Conservation (phyloP, 139 green algal genomes). For the Trebouxia sp. region DNA sequence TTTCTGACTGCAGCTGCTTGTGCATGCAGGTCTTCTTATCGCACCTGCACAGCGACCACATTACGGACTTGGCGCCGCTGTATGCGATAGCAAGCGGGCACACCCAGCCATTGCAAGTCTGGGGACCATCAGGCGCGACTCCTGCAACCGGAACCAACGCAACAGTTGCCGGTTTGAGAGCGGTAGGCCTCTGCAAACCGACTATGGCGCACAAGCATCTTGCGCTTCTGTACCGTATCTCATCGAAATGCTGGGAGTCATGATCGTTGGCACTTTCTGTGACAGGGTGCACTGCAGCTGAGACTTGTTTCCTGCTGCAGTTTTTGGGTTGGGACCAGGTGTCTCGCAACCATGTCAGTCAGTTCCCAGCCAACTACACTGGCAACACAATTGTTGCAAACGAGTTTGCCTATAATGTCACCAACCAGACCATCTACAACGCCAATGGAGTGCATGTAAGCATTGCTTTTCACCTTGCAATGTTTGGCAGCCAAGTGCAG, state of each 20-base stretch:
- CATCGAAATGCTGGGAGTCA: too few species aligned
- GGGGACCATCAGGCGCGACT: not conserved
- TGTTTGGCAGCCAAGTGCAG: too few species aligned
- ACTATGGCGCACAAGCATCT: too few species aligned
- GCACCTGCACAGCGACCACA: constrained; percentile 30
- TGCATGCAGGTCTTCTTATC: constrained; percentile 22
- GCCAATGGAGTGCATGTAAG: not conserved
- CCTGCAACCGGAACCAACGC: not conserved
- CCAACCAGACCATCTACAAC: constrained; percentile 22
- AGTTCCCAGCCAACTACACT: not conserved
- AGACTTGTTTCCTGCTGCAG: not conserved
- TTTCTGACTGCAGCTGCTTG: too few species aligned
- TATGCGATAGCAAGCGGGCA: constrained; percentile 16
- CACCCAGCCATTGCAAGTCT: not conserved
- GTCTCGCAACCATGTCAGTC: not conserved
- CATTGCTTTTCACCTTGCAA: too few species aligned
- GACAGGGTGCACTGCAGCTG: too few species aligned
- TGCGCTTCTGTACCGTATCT: too few species aligned
- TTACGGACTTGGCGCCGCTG: constrained; percentile 21
- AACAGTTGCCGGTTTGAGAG: not conserved
- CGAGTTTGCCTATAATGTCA: constrained; percentile 17
- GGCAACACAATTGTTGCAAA: constrained; percentile 25
- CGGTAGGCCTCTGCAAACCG: not conserved
- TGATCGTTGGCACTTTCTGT: too few species aligned
- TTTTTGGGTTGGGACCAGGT: constrained; percentile 10